Conservation (phyloP, 805 yeast genomes). For the Dipodascus geniculatus region DNA sequence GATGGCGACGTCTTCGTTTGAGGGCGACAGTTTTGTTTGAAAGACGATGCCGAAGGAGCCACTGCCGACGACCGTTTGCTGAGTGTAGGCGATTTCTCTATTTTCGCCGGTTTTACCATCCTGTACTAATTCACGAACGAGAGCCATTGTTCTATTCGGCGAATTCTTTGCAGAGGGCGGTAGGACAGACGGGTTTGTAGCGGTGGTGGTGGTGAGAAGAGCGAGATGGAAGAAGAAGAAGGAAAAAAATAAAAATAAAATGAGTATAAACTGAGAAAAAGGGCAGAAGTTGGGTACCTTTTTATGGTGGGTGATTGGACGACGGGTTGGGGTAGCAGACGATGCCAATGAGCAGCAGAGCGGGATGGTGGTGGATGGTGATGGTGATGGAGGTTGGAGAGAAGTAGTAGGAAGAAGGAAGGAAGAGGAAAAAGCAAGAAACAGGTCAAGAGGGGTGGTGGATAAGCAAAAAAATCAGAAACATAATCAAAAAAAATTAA, state of each 20-base stretch:
- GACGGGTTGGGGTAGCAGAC: no score
- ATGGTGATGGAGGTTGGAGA: no score
- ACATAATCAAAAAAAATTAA: not conserved
- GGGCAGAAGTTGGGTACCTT: no score
- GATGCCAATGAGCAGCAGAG: no score
- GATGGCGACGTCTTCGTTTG: constrained; percentile 77
- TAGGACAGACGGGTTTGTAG: no score
- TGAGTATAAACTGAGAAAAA: constrained; percentile 67
- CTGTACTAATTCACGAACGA: constrained; percentile 50
- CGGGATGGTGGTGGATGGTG: no score
- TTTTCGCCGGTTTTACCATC: constrained; percentile 61
- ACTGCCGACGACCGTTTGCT: constrained; percentile 88
- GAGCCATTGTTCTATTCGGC: constrained; percentile 1
- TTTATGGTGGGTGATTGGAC: no score
- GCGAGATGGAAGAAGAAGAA: not conserved
- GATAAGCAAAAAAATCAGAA: not conserved
- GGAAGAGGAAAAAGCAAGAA: not conserved
- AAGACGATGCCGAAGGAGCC: constrained; percentile 99
- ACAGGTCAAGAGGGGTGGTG: constrained; percentile 3
- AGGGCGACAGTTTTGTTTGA: constrained; percentile 65
- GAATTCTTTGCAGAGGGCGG: no score
- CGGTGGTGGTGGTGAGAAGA: not conserved
- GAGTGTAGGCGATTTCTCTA: constrained; percentile 59
- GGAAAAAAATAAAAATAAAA: constrained; percentile 15
- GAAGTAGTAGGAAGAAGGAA: constrained; percentile 6